phyloP scores from a whole-genome alignment of 305 asterid genomes.

The Rubia tinctorum region DNA sequence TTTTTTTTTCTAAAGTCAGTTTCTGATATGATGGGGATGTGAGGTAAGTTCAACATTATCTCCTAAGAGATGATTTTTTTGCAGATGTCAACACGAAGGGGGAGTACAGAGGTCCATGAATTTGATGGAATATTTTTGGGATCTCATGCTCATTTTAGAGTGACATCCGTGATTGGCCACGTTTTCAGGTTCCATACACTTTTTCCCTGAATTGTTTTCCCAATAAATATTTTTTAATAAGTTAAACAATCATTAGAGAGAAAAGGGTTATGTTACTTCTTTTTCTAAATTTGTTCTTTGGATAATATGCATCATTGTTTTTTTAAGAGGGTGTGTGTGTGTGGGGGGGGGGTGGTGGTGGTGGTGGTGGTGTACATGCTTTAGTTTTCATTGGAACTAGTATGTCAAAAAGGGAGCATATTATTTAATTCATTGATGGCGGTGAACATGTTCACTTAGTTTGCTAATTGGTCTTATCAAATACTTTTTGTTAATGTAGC shows the following conservation, averaged over 20 bases:
- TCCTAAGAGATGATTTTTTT: conserved; percentile 20
- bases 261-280: too few species aligned
- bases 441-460: background rate
- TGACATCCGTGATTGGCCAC: conserved; percentile 95
- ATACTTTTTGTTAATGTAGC: too few species aligned
- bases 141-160: conserved; percentile 57
- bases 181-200: conserved; percentile 70
- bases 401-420: background rate
- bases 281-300: background rate
- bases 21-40: background rate
- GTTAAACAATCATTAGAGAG: background rate
- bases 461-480: background rate
- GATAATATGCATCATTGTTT: background rate
- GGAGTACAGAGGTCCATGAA: conserved; percentile 84
- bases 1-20: background rate
- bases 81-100: conserved; percentile 85
- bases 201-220: background rate
- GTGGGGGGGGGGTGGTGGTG: too few species aligned
- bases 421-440: background rate
- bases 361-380: too few species aligned
- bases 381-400: too few species aligned
- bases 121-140: conserved; percentile 80
- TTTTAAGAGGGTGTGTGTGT: too few species aligned
- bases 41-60: background rate
- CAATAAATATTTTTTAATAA: background rate